Base-by-base conservation (phyloP, 768 basidiomycete species). In the Russula griseocarnosa region DNA sequence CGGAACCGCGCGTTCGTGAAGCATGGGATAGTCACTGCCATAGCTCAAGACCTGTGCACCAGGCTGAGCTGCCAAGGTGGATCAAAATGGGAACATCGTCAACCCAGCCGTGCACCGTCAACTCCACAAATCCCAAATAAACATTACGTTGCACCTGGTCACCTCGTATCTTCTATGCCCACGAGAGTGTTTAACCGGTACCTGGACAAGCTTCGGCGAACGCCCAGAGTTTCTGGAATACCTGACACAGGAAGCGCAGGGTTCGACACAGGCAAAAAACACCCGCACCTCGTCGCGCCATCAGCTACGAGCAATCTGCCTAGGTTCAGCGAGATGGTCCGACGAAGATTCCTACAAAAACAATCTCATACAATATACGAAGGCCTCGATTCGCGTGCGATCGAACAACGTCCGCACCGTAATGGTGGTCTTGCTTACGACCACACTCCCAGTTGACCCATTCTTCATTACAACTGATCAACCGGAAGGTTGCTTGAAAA, bases 391-490 rank as follows among this genome's bases (percentile, higher is more conserved):
- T 74, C 77, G 26, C 74, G 66, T 58, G 67, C 69, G 46, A 85
- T 92, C 66, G 83, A 85, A 64, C 85, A 82, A 49, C 78, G 82
- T 60, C 88, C 88, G 0, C 91, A 92, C 67, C 79, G 75, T 30
- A 78, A 74, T 42, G 89, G 79, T 44, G 91, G 82, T 3, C 78
- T 92, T 47, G 75, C 77, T 51, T 93, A 92, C 72, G 73, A 82
- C 3, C 75, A 77, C 46, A 78, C 81, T 78, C 86, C 7, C 58
- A 65, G 7, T 74, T 92, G 54, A 86, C 90, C 58, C 78, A 80
- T 74, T 76, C 57, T 75, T 86, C 71, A 78, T 76, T 71, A 78
- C 79, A 9, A 78, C 76, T 63, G 75, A 83, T 20, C 78, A 83
- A 67, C 82, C 8, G 91, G 87, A 56, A 79, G 89, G 61, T 63